Percentiles rank a stretch among this genome's conserved stretches.
Conservation (phyloP, 1,284 basidiomycete species). For the Tilletiaria anomala region DNA sequence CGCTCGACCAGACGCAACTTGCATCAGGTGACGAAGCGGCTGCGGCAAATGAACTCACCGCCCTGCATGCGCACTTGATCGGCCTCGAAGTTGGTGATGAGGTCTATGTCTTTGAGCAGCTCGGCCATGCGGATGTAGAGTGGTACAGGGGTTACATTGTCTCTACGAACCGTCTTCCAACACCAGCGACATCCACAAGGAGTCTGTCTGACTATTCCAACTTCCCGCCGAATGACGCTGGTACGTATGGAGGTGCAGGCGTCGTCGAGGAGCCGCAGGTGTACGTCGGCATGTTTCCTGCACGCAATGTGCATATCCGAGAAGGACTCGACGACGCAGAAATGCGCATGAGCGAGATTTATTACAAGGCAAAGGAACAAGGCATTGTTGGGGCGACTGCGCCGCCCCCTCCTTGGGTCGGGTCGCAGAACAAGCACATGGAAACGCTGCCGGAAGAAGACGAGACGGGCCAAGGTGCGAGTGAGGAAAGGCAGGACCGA, state of each 20-base stretch:
- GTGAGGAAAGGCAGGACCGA: too few relatives aligned
- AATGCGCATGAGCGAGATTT: slow-evolving; percentile 61
- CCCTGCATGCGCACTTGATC: slow-evolving; percentile 23
- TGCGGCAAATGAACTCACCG: slow-evolving; percentile 1
- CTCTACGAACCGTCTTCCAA: slow-evolving; percentile 41
- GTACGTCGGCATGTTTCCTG: slow-evolving; percentile 88
- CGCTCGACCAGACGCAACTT: slow-evolving; percentile 10
- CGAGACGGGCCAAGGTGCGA: too few relatives aligned
- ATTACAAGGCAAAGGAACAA: slow-evolving; percentile 18
- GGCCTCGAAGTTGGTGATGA: slow-evolving; percentile 63
- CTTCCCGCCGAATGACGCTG: slow-evolving; percentile 11
- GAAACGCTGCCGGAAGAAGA: slow-evolving; percentile 19
- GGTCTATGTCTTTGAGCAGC: slow-evolving; percentile 56
- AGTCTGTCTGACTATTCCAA: slow-evolving; percentile 23
- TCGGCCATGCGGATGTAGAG: slow-evolving; percentile 20
- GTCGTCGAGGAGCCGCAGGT: slow-evolving; percentile 52
- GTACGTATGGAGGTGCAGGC: slow-evolving; percentile 4
- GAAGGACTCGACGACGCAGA: slow-evolving; percentile 80
- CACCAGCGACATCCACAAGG: slow-evolving; percentile 40
- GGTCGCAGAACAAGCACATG: slow-evolving; percentile 16
- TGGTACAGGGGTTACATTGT: slow-evolving; percentile 58
- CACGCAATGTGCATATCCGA: slow-evolving; percentile 72
- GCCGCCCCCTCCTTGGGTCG: slow-evolving; percentile 11
- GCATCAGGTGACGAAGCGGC: background rate
- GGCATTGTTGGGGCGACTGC: slow-evolving; percentile 19